Evolutionary conservation across 345 rosid species (phyloP).

Genomic region (Salix dunnii): DNA sequence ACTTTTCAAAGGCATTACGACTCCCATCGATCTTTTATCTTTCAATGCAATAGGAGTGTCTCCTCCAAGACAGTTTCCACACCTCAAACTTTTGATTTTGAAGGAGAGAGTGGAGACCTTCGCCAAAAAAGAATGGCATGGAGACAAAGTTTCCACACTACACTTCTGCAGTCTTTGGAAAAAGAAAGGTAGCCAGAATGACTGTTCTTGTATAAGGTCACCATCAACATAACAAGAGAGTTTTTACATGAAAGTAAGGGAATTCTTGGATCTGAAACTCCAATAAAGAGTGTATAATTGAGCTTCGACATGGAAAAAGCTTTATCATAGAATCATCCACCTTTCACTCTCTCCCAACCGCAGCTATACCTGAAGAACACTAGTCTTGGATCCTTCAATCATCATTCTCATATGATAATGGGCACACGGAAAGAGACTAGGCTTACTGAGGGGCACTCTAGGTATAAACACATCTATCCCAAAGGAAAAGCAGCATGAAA

Average conservation of each 20-base stretch:
- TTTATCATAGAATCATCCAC: not conserved
- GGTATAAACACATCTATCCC: not conserved
- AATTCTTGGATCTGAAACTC: slow-evolving; percentile 53
- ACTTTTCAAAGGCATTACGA: slow-evolving; percentile 37
- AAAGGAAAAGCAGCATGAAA: slow-evolving; percentile 11
- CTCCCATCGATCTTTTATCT: slow-evolving; percentile 21
- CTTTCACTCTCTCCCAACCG: slow-evolving; percentile 17
- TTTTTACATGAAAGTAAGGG: slow-evolving; percentile 60
- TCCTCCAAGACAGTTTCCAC: slow-evolving; percentile 36
- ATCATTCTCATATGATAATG: slow-evolving; percentile 8
- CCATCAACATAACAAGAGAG: slow-evolving; percentile 15
- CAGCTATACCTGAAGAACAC: slow-evolving; percentile 2
- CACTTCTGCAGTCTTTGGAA: slow-evolving; percentile 44
- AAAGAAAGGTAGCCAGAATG: slow-evolving; percentile 12
- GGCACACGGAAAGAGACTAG: not conserved
- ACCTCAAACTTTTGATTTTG: slow-evolving; percentile 18
- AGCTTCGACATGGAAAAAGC: slow-evolving; percentile 13
- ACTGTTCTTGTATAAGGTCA: not conserved
- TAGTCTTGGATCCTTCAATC: slow-evolving; percentile 43
- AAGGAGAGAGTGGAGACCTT: not conserved
- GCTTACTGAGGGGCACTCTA: not conserved
- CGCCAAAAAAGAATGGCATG: slow-evolving; percentile 24
- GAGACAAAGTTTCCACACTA: slow-evolving; percentile 60
- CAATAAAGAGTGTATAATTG: slow-evolving; percentile 50
- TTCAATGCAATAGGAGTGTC: slow-evolving; percentile 18